Evolutionary conservation across 2,329 filamentous ascomycete genomes (phyloP).

Genomic region (Exophiala phaeomuriformis): DNA sequence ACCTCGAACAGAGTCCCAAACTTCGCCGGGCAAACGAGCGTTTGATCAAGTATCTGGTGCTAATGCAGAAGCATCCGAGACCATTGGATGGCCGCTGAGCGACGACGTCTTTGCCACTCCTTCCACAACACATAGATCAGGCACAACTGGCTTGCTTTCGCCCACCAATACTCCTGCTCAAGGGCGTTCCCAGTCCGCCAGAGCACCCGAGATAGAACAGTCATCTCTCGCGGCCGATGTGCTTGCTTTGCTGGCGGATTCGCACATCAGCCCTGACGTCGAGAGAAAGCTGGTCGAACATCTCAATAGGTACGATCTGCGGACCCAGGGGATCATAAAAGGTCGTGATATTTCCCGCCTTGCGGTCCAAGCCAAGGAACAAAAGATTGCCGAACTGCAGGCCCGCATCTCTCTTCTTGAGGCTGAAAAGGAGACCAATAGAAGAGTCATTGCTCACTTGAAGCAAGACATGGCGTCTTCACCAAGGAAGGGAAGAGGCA

Average conservation of each 20-base stretch:
- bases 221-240: constrained; percentile 29
- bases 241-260: constrained; percentile 32
- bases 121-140: constrained; percentile 17
- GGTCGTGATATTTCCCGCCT: constrained; percentile 61
- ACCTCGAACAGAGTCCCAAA: constrained; percentile 29
- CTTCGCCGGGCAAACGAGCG: constrained; percentile 36
- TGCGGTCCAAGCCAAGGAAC: constrained; percentile 57
- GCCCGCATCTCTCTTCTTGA: constrained; percentile 55
- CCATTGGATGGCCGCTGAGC: constrained; percentile 13
- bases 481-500: constrained; percentile 16
- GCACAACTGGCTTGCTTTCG: constrained; percentile 17
- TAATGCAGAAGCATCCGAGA: constrained; percentile 1
- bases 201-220: constrained; percentile 28
- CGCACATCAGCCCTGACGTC: constrained; percentile 31
- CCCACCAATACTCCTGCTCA: constrained; percentile 16
- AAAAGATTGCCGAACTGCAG: constrained; percentile 58
- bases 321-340: constrained; percentile 53
- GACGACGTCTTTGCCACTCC: constrained; percentile 26
- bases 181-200: background rate
- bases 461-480: constrained; percentile 28
- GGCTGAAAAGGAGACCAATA: constrained; percentile 49
- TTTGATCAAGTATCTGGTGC: constrained; percentile 26
- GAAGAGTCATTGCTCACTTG: constrained; percentile 38
- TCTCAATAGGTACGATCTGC: constrained; percentile 51
- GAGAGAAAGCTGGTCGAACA: constrained; percentile 36